A percentile compares a stretch with the other conserved stretches of the same genome.
phyloP scores from a whole-genome alignment of 345 rosid species.

The Iberis pinnata region DNA sequence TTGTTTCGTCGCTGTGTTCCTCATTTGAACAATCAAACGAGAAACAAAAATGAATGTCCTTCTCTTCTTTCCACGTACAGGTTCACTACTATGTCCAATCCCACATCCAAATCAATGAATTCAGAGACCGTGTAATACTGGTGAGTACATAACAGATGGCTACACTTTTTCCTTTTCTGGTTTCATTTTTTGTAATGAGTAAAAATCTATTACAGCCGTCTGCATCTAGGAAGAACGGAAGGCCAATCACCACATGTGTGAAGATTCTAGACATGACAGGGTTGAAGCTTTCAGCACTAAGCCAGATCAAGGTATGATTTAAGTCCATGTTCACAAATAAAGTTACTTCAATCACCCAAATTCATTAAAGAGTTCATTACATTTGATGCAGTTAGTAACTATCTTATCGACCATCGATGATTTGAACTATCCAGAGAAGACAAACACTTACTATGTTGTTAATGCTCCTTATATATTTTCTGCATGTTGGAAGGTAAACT shows the following conservation, averaged over 20 bases:
- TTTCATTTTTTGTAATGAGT: slow-evolving; percentile 9
- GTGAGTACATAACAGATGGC: slow-evolving; percentile 39
- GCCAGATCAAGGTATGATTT: slow-evolving; percentile 67
- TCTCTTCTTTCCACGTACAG: slow-evolving; percentile 33
- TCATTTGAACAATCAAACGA: background rate
- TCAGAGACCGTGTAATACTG: slow-evolving; percentile 73
- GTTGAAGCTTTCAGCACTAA: slow-evolving; percentile 72
- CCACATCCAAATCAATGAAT: slow-evolving; percentile 94
- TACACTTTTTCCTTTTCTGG: background rate
- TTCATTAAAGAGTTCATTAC: too few species aligned
- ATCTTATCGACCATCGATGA: slow-evolving; percentile 79
- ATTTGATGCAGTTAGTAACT: slow-evolving; percentile 64
- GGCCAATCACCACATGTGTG: slow-evolving; percentile 76
- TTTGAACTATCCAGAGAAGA: slow-evolving; percentile 94
- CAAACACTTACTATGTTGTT: slow-evolving; percentile 73
- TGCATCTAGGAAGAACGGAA: slow-evolving; percentile 60
- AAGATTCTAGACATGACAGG: slow-evolving; percentile 96
- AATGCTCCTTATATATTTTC: slow-evolving; percentile 91
- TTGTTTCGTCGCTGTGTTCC: background rate
- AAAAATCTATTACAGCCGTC: slow-evolving; percentile 51
- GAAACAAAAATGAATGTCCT: background rate
- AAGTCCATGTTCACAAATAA: background rate
- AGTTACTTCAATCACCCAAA: too few species aligned
- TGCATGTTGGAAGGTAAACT: slow-evolving; percentile 81
- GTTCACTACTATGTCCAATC: slow-evolving; percentile 87